Percentiles rank a stretch among this genome's conserved stretches.
Evolutionary conservation across 768 basidiomycete genomes (phyloP).

Genomic region (Xerocomellus intermedius): DNA sequence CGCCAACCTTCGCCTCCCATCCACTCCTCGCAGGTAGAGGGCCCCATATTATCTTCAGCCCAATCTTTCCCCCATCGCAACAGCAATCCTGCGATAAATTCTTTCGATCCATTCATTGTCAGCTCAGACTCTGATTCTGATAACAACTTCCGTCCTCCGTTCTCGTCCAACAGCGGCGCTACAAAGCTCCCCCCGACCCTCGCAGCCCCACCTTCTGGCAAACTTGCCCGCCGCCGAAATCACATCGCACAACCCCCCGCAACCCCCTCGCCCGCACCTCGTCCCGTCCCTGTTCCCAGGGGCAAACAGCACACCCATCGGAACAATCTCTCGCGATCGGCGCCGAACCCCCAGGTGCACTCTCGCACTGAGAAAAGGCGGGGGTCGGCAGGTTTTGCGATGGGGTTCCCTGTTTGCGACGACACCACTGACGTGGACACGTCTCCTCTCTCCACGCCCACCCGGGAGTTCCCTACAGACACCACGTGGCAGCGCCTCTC

Average conservation of each 20-base stretch:
- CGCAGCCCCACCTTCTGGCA: slow-evolving; percentile 49
- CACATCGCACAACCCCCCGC: slow-evolving; percentile 30
- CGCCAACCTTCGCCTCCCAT: slow-evolving; percentile 67
- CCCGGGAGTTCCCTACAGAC: slow-evolving; percentile 37
- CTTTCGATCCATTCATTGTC: slow-evolving; percentile 49
- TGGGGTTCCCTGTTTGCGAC: slow-evolving; percentile 68
- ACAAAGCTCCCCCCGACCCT: slow-evolving; percentile 41
- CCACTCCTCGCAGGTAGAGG: slow-evolving; percentile 69
- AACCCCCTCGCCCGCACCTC: slow-evolving; percentile 39
- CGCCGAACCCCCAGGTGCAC: slow-evolving; percentile 43
- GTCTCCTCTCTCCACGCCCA: slow-evolving; percentile 55
- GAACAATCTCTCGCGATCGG: slow-evolving; percentile 48
- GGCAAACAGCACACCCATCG: slow-evolving; percentile 12
- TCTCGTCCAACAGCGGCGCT: slow-evolving; percentile 15
- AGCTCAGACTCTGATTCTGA: slow-evolving; percentile 45
- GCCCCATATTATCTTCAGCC: slow-evolving; percentile 26
- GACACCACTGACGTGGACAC: slow-evolving; percentile 55
- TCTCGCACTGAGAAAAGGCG: slow-evolving; percentile 34
- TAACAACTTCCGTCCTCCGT: slow-evolving; percentile 34
- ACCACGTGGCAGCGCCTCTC: slow-evolving; percentile 33
- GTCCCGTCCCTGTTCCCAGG: slow-evolving; percentile 53
- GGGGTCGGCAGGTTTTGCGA: slow-evolving; percentile 28
- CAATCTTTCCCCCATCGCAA: slow-evolving; percentile 27
- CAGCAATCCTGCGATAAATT: slow-evolving; percentile 37
- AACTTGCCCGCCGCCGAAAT: slow-evolving; percentile 59